Evolutionary conservation across 139 green algal species (phyloP), one percentile per base, ranked within the genome.

Genomic region (Chlamydomonas incerta): DNA sequence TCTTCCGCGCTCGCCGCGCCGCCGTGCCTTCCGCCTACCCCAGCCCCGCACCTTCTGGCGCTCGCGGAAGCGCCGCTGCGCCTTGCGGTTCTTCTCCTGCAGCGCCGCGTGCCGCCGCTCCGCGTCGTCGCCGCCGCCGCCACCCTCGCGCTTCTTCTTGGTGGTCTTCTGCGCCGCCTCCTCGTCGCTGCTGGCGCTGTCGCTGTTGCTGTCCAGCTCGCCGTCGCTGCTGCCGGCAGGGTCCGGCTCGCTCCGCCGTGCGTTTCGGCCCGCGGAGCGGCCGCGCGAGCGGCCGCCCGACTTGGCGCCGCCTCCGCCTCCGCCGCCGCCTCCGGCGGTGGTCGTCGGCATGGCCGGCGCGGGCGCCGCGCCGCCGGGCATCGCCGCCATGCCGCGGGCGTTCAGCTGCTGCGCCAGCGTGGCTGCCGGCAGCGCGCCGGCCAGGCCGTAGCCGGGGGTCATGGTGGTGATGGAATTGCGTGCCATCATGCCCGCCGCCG

Each of bases 71-170:
- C 93, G 83, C 8, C 92, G 85, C 90, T 95, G 93, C 57, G 93
- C 93, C 11, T 91, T 83, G 21, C 93, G 86, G 85, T 95, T 95
- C 82, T 95, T 95, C 85, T 95, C 93, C 85, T 96, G 93, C 57
- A 96, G 86, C 21, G 91, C 91, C 67, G 88, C 75, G 67, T 94
- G 91, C 34, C 87, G 71, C 23, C 88, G 83, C 80, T 94, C 91
- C 9, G 86, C 86, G 13, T 89, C 88, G 34, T 88, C 86, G 52
- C 87, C 37, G 41, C 86, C 88, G 29, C 41, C 41, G 23, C 65
- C 72, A 9, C 28, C 74, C 35, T 88, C 81, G 34, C 76, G 71
- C 87, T 90, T 90, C 80, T 87, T 91, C 47, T 86, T 83, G 73
- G 66, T 80, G 71, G 69, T 90, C 31, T 83, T 60, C 10, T 23